Conservation (phyloP, 2,329 filamentous ascomycete genomes). For the Cladophialophora chaetospira region DNA sequence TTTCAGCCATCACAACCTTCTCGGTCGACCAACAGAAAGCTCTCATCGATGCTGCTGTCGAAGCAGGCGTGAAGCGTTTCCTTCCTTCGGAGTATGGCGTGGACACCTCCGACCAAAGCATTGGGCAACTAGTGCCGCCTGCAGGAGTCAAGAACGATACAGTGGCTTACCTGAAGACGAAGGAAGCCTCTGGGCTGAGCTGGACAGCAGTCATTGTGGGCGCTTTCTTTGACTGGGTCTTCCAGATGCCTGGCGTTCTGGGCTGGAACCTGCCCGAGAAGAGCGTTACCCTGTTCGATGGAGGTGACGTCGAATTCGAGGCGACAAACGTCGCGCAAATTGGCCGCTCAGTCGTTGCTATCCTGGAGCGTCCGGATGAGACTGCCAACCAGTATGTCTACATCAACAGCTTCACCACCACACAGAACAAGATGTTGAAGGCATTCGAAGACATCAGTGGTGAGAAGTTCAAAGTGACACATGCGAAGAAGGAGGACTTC, state of each 20-base stretch:
- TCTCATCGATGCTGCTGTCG: conserved; percentile 39
- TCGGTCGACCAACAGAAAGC: conserved; percentile 34
- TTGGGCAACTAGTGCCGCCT: conserved; percentile 34
- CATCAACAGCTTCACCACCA: conserved; percentile 59
- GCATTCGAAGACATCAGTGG: conserved; percentile 57
- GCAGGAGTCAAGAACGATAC: conserved; percentile 35
- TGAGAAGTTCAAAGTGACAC: conserved; percentile 53
- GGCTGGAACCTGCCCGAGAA: conserved; percentile 38
- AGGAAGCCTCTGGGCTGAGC: conserved; percentile 51
- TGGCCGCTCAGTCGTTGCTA: conserved; percentile 38
- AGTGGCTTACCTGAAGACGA: conserved; percentile 56
- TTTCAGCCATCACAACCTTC: conserved; percentile 24
- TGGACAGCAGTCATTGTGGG: conserved; percentile 64
- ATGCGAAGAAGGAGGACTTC: conserved; percentile 35
- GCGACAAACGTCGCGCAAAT: conserved; percentile 28
- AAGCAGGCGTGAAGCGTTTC: conserved; percentile 39
- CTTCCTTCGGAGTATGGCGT: conserved; percentile 40
- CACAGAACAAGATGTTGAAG: conserved; percentile 60
- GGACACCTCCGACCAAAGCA: conserved; percentile 34
- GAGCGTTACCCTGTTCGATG: conserved; percentile 34
- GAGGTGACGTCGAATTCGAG: conserved; percentile 28
- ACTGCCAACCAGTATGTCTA: conserved; percentile 62
- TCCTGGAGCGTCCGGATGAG: conserved; percentile 52
- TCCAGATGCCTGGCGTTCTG: conserved; percentile 36
- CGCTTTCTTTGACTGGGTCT: conserved; percentile 62